Evolutionary conservation across 2,329 filamentous ascomycete species (phyloP), one percentile per base, ranked within the genome.

Genomic region (Fusarium marasasianum): DNA sequence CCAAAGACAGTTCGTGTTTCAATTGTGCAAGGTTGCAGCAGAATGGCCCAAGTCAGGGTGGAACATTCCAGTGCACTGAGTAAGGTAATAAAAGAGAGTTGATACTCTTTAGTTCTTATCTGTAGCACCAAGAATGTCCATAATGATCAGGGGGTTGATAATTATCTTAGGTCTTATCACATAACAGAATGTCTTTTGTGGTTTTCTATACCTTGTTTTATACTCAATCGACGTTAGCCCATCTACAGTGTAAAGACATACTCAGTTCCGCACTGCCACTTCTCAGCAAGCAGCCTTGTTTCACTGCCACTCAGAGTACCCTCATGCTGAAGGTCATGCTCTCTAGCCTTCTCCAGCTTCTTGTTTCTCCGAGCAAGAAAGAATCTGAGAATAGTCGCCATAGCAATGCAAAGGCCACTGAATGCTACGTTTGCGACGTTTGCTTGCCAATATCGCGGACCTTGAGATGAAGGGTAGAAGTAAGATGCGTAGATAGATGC

Each of bases 211-310:
- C 2, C 4, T 33, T 33, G 13, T 37, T 48, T 11, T 8, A 33
- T 33, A 26, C 12, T 18, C 2, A 9, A 5, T 8, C 15, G 3
- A 26, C 2, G 41, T 15, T 9, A 31, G 7, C 6, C 24, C 20
- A 11, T n/a, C 18, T 35, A 66, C 3, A 60, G 29, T 6, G 47
- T 68, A 15, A 29, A 68, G 5, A 44, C 26, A 48, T 68, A 68
- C 22, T 68, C 54, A 4, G 63, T 29, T 24, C 63, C 66, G 35
- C 66, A 68, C 15, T 68, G 66, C 66, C 63, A 67, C 41, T 48
- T 61, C 6, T 68, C 63, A 3, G 54, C 41, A 5, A 68, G 15
- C 5, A 38, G 14, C 2, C 24, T 31, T 5, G 47, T 45, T 18
- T 38, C 22, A 24, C 31, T 68, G 0, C 66, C 63, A 38, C n/a